These are phyloP conservation scores for Sugiyamaella sp. DNA, from an alignment of 1,139 yeast genomes.

Conservation along the genomic window DNA sequence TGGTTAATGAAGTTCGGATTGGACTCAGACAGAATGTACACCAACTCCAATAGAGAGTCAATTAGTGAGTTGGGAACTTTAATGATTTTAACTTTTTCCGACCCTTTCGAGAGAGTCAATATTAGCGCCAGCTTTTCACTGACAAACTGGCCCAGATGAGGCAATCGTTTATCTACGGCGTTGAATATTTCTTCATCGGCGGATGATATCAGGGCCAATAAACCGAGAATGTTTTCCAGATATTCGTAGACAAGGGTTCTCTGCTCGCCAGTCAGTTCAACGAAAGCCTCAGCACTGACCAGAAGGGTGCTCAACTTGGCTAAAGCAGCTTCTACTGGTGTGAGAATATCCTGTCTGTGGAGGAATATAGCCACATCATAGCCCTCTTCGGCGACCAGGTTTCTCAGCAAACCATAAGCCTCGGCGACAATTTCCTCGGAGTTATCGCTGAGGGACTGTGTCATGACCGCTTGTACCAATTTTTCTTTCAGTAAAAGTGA, in stretches of 20 bases:
- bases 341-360: constrained; percentile 81
- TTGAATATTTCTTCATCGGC: constrained; percentile 64
- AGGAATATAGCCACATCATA: constrained; percentile 72
- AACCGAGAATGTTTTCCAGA: constrained; percentile 72
- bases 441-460: constrained; percentile 64
- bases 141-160: constrained; percentile 33
- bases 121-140: constrained; percentile 10
- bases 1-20: constrained; percentile 30
- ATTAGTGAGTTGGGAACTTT: constrained; percentile 22
- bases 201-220: constrained; percentile 67
- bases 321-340: constrained; percentile 55
- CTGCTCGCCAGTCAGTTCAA: constrained; percentile 48
- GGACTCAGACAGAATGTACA: constrained; percentile 35
- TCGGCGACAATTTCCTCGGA: constrained; percentile 79
- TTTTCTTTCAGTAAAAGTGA: constrained; percentile 67
- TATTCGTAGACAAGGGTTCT: constrained; percentile 60
- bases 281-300: constrained; percentile 12
- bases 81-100: not conserved
- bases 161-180: constrained; percentile 49
- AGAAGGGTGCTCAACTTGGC: constrained; percentile 47
- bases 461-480: constrained; percentile 63
- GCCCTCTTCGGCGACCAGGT: constrained; percentile 85
- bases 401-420: constrained; percentile 77
- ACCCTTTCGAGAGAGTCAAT: not conserved
- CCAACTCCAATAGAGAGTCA: constrained; percentile 30